Evolutionary conservation across 2,329 filamentous ascomycete genomes (phyloP), one percentile per base, ranked within the genome.

Genomic region (Cordyceps cateniannulata): DNA sequence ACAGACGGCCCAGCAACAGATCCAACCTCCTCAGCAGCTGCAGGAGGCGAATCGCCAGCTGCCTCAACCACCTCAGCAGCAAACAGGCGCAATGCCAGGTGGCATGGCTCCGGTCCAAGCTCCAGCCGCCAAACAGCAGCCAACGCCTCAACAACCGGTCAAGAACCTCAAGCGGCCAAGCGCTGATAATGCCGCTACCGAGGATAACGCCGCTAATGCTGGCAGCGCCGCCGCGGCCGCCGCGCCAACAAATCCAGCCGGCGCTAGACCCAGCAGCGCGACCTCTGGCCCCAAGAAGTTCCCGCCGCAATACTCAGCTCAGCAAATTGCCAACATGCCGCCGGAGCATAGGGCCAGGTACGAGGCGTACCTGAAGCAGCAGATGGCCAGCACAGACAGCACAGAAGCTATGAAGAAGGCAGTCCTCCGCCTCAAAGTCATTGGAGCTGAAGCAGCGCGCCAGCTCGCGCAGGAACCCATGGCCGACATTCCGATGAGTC

Each of bases 161-260:
- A 83, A 80, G 68, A 79, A 72, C 52, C 72, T 82, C 48, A 84
- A 85, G 71, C 79, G 82, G 1, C 72, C 80, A 4, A 80, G 72
- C 56, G 70, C 74, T 3, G 81, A 83, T 25, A 81, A 83, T 51
- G 65, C 63, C 10, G 76, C 78, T 27, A 76, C 78, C 25, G 29
- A 27, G 3, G 81, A 83, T 25, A 81, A 82, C 49, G 64, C 62
- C 14, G 63, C 63, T 20, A 76, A 78, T 25, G 27, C 32, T 44
- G 44, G n/a, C 50, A 62, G 24, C 42, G n/a, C 42, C 42, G n/a
- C 42, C 42, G 9, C 42, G 7, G 10, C 47, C 29, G 40, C 32
- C 24, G 40, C 44, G 24, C 8, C 51, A 14, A 48, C 47, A 42
- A 35, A 62, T 63, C 14, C 56, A 16, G 48, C 65, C 3, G 62